Conservation (phyloP, 164 flowering plant species). For the Berberis vulgaris region DNA sequence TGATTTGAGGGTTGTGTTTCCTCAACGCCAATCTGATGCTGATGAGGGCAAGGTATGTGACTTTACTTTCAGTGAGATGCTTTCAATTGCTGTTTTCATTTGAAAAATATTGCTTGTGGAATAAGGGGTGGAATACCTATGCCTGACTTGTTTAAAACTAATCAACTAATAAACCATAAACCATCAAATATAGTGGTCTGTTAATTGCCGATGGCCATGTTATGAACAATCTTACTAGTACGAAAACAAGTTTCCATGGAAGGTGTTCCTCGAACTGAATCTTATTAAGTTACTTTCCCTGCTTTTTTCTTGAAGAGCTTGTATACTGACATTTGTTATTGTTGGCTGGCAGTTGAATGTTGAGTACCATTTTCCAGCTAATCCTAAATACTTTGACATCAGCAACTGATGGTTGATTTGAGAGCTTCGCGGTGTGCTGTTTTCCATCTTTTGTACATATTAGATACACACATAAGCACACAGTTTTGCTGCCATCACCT, state of each 20-base stretch:
- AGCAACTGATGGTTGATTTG: slow-evolving; percentile 22
- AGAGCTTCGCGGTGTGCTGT: background rate
- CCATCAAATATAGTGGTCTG: too few species aligned
- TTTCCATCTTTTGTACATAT: slow-evolving; percentile 13
- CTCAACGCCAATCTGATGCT: slow-evolving; percentile 89
- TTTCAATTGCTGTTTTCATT: background rate
- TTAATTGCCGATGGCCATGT: too few species aligned
- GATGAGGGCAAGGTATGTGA: slow-evolving; percentile 90
- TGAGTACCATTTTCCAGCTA: slow-evolving; percentile 71
- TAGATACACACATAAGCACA: background rate
- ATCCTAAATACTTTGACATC: slow-evolving; percentile 83
- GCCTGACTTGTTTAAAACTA: too few species aligned
- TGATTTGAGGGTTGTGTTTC: slow-evolving; percentile 86
- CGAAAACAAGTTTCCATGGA: too few species aligned
- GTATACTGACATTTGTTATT: background rate
- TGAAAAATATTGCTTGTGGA: background rate
- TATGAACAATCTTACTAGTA: too few species aligned
- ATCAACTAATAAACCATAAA: too few species aligned
- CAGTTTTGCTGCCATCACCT: slow-evolving; percentile 11
- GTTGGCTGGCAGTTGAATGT: slow-evolving; percentile 59
- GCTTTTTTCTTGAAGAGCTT: background rate
- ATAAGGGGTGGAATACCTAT: background rate
- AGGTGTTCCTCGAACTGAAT: too few species aligned
- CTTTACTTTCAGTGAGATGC: background rate
- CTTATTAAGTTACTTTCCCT: too few species aligned